phyloP scores from a whole-genome alignment of 1,284 basidiomycete genomes.

The Entoloma clypeatum region DNA sequence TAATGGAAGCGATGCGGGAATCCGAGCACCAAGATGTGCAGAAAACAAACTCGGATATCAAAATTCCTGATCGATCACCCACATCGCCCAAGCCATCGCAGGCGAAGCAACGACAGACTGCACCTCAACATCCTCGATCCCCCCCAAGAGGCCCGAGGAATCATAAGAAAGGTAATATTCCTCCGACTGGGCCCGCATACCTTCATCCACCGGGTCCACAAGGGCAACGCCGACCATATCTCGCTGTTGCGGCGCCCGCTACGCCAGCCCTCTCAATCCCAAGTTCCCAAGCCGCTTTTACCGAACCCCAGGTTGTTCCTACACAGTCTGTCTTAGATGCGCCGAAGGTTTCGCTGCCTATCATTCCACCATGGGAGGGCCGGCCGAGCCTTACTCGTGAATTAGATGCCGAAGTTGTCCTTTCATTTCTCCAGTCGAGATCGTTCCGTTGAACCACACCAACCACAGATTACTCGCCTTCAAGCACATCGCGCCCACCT shows the following conservation, averaged over 20 bases:
- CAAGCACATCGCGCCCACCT: conserved; percentile 38
- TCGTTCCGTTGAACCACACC: conserved; percentile 2
- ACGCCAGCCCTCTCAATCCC: conserved; percentile 7
- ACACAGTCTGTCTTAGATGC: conserved; percentile 5
- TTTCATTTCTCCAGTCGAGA: neutral
- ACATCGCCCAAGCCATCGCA: conserved; percentile 25
- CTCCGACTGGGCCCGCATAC: conserved; percentile 17
- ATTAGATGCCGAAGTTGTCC: conserved; percentile 27
- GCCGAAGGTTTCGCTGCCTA: conserved; percentile 12
- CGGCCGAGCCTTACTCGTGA: conserved; percentile 16
- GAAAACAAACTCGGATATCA: conserved; percentile 8
- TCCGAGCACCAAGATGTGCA: conserved; percentile 4
- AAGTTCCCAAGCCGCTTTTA: conserved; percentile 1
- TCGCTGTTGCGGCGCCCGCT: conserved; percentile 8
- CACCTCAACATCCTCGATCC: conserved; percentile 21
- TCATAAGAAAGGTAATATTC: conserved; percentile 21
- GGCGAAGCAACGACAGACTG: conserved; percentile 9
- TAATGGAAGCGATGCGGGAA: conserved; percentile 10
- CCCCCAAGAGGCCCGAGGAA: conserved; percentile 40
- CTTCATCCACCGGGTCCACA: conserved; percentile 21
- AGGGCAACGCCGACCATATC: conserved; percentile 23
- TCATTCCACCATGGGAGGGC: conserved; percentile 11
- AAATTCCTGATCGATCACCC: conserved; percentile 15
- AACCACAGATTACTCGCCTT: conserved; percentile 27
- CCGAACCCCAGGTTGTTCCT: conserved; percentile 5